These are phyloP conservation scores for Mycosphaerella sp. DNA, from an alignment of 2,329 filamentous ascomycete species.

Conservation along the genomic window DNA sequence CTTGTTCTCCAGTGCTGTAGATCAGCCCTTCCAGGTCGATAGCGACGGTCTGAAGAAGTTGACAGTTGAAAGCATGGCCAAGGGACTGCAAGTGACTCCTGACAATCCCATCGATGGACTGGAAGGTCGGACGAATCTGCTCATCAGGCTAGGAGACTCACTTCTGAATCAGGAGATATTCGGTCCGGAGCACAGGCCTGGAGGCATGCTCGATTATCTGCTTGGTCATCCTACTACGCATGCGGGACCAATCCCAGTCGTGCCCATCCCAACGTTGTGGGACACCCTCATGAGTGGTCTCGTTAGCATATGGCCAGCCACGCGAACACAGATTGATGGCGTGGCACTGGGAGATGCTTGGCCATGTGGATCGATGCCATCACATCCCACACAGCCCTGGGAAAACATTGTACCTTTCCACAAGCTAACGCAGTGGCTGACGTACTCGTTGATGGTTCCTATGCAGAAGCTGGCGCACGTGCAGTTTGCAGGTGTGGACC, in stretches of 20 bases:
- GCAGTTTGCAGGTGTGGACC: slow-evolving; percentile 73
- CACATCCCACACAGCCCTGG: slow-evolving; percentile 61
- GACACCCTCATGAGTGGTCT: slow-evolving; percentile 82
- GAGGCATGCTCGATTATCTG: slow-evolving; percentile 95
- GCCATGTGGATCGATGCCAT: slow-evolving; percentile 82
- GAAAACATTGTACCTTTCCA: slow-evolving; percentile 85
- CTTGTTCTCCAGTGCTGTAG: slow-evolving; percentile 73
- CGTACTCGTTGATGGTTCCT: slow-evolving; percentile 87
- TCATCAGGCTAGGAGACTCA: slow-evolving; percentile 68
- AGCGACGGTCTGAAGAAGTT: slow-evolving; percentile 68
- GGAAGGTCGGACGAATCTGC: slow-evolving; percentile 72
- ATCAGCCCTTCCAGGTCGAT: slow-evolving; percentile 84
- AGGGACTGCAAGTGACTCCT: slow-evolving; percentile 76
- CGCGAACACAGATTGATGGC: slow-evolving; percentile 80
- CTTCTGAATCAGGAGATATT: slow-evolving; percentile 78
- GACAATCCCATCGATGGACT: slow-evolving; percentile 77
- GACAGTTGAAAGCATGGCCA: slow-evolving; percentile 66
- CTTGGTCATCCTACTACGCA: slow-evolving; percentile 84
- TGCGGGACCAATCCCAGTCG: slow-evolving; percentile 79
- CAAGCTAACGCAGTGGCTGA: slow-evolving; percentile 91
- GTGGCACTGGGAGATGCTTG: slow-evolving; percentile 87
- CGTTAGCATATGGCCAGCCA: slow-evolving; percentile 78
- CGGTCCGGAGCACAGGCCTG: slow-evolving; percentile 74
- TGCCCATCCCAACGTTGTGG: slow-evolving; percentile 84
- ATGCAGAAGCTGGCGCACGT: slow-evolving; percentile 77